phyloP scores from a whole-genome alignment of 2,329 filamentous ascomycete genomes.

The Allantophomopsis lycopodina region DNA sequence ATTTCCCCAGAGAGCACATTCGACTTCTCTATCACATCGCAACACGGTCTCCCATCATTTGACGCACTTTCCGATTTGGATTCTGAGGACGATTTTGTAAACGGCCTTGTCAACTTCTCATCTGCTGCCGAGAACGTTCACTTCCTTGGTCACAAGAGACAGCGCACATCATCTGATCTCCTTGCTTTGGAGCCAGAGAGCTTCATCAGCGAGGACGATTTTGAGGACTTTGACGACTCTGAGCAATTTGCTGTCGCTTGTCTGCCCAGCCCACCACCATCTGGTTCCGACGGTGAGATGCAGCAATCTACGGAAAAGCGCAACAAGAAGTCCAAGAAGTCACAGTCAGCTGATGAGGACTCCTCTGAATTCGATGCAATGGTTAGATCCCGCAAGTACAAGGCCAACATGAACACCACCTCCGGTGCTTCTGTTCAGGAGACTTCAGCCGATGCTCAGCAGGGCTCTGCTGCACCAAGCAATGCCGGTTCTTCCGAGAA shows the following conservation, averaged over 20 bases:
- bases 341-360: constrained; percentile 17
- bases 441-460: constrained; percentile 9
- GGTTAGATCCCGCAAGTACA: constrained; percentile 19
- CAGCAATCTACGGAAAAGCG: constrained; percentile 38
- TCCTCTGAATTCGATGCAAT: constrained; percentile 20
- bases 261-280: constrained; percentile 48
- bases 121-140: constrained; percentile 37
- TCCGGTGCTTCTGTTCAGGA: constrained; percentile 14
- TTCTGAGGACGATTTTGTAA: constrained; percentile 77
- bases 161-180: constrained; percentile 53
- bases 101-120: constrained; percentile 58
- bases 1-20: constrained; percentile 30
- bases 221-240: constrained; percentile 62
- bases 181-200: constrained; percentile 61
- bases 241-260: constrained; percentile 44
- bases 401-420: constrained; percentile 17
- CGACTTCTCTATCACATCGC: constrained; percentile 34
- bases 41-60: constrained; percentile 55
- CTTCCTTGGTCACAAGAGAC: constrained; percentile 53
- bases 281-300: constrained; percentile 30
- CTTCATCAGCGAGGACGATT: constrained; percentile 63
- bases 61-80: constrained; percentile 84
- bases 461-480: constrained; percentile 21
- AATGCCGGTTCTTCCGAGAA: constrained; percentile 25
- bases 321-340: constrained; percentile 39